These are phyloP conservation scores for Ogataea allantospora DNA, from an alignment of 805 yeast genomes.

Conservation along the genomic window DNA sequence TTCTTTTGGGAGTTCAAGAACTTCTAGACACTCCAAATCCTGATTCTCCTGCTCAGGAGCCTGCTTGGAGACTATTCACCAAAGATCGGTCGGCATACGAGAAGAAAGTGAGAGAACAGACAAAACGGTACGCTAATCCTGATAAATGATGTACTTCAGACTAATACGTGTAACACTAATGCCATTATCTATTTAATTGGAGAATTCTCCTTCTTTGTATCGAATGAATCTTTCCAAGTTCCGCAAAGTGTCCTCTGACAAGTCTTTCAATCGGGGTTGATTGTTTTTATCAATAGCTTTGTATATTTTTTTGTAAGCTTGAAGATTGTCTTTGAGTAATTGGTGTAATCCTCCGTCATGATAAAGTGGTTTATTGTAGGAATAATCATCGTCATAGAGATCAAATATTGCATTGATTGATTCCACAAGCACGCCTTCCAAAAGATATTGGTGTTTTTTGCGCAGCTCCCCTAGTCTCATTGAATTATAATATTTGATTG, in stretches of 20 bases:
- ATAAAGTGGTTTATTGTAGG: conserved; percentile 68
- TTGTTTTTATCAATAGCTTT: conserved; percentile 68
- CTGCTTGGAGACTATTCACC: conserved; percentile 86
- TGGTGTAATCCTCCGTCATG: conserved; percentile 49
- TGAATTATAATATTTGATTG: conserved; percentile 17
- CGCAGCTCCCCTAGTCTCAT: conserved; percentile 23
- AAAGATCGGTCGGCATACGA: conserved; percentile 70
- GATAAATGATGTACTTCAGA: conserved; percentile 12
- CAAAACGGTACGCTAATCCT: conserved; percentile 58
- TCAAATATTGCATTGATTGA: conserved; percentile 69
- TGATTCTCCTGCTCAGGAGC: conserved; percentile 95
- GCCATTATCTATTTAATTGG: conserved; percentile 4
- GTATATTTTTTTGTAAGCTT: conserved; percentile 50
- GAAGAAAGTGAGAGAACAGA: conserved; percentile 77
- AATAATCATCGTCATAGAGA: conserved; percentile 72
- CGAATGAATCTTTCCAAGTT: conserved; percentile 75
- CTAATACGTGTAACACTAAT: conserved; percentile 3
- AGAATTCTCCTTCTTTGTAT: conserved; percentile 58
- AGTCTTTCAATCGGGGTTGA: conserved; percentile 52
- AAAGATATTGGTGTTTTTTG: conserved; percentile 22
- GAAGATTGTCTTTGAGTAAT: conserved; percentile 41
- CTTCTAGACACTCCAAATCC: conserved; percentile 88
- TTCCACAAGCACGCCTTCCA: conserved; percentile 44
- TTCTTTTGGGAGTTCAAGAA: conserved; percentile 89
- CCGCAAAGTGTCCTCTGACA: conserved; percentile 62